These are phyloP conservation scores for Suhomyces faveliae DNA, from an alignment of 805 yeast species.

Conservation along the genomic window DNA sequence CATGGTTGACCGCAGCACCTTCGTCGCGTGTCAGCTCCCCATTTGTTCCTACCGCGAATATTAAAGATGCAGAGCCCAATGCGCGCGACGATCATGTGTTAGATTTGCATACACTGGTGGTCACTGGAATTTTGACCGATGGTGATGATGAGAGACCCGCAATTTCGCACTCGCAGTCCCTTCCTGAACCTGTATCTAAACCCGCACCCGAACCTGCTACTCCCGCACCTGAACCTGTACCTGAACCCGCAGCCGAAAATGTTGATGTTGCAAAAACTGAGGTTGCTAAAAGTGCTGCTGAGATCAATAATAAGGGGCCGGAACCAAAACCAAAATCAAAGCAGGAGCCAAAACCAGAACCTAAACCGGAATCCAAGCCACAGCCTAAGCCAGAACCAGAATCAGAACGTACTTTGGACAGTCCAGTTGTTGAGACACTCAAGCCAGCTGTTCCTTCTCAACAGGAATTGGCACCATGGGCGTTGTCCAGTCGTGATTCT, in stretches of 20 bases:
- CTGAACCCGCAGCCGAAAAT: not conserved
- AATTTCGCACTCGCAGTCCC: not conserved
- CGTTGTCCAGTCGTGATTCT: conserved; percentile 25
- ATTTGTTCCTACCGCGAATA: conserved; percentile 26
- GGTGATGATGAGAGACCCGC: conserved; percentile 14
- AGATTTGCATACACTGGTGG: conserved; percentile 39
- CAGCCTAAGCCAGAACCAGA: too few relatives aligned
- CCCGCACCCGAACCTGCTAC: not conserved
- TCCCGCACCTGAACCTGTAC: not conserved
- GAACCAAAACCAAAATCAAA: not conserved
- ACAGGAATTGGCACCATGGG: conserved; percentile 54
- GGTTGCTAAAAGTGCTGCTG: too few relatives aligned
- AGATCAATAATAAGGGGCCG: too few relatives aligned
- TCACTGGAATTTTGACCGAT: conserved; percentile 39
- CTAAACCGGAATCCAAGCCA: too few relatives aligned
- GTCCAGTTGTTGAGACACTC: conserved; percentile 10
- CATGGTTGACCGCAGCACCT: conserved; percentile 38
- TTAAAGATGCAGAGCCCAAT: conserved; percentile 2
- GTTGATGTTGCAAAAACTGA: not conserved
- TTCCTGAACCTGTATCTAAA: not conserved
- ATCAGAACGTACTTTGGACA: not conserved
- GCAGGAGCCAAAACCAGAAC: too few relatives aligned
- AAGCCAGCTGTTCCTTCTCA: conserved; percentile 17
- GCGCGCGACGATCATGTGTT: conserved; percentile 29
- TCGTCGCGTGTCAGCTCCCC: conserved; percentile 42